Base-by-base conservation (phyloP, 139 green algal species). In the Trebouxia sp. region DNA sequence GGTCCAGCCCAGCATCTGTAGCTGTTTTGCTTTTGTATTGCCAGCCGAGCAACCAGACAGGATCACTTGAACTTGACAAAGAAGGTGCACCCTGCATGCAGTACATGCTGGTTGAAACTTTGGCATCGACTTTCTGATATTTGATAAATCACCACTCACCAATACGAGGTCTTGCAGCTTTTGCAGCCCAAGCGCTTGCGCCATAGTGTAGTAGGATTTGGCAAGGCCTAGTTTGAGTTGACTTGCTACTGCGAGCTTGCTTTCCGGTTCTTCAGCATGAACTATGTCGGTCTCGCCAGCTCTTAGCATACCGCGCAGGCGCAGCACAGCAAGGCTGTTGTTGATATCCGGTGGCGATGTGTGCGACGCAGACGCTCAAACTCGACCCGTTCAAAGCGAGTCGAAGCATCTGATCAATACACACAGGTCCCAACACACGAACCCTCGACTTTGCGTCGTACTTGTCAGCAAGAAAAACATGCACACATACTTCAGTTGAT, bases 131-230 rank as follows among this genome's bases (percentile, higher is more conserved):
- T 39, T 41, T 26, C 9, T 41, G 22, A 12, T 8, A 1, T 6
- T 30, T 14, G 11, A 39, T 9, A 5, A n/a, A n/a, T 4, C 35
- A 10, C 5, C 1, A 5, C 79, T n/a, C 24, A 90, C 88, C 43
- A 88, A 82, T 15, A 94, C 74, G 15, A 88, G 78, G 11, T 92
- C 89, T 30, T 87, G 76, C 24, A 95, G 82, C 37, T 85, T 85
- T 15, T 78, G 80, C 7, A 96, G 76, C 1, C 92, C 84, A 26
- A 96, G 82, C 1, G 78, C 82, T 10, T 92, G 83, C 1, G 86
- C 78, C 83, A 93, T 88, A 24, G 72, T 67, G 43, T 89, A 88
- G 28, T 83, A 89, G 7, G 80, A 83, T 6, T 65, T 75, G 10
- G 77, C 75, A 32, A 88, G 38, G 10, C 79, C 70, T 24, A 92